Evolutionary conservation across 129 eudicot genomes (phyloP), one percentile per base, ranked within the genome.

Genomic region (Sambucus nigra): DNA sequence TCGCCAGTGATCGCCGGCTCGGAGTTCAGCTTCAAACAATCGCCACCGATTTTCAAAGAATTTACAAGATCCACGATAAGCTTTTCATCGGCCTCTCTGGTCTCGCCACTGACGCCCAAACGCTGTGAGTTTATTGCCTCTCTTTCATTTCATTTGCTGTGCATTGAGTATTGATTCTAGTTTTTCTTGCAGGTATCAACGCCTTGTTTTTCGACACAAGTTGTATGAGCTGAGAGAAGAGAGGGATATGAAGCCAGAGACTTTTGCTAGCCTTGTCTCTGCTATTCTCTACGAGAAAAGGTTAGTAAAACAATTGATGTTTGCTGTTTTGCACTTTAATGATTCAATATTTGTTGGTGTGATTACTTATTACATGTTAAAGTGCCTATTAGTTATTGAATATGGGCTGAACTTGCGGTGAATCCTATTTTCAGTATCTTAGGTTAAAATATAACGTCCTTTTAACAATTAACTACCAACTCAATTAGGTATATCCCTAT

Each of bases 231-330:
- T 89, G 21, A 65, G 97, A n/a, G 97, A 89, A 75, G 97, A 89
- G 74, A 89, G 95, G 60, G 79, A 81, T 41, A 89, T 89, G 97
- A 89, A 89, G 84, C 97, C 97, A 33, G 95, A 84, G 65, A 89
- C 97, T 39, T 89, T 89, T 58, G 95, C 97, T 32, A 89, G 92
- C 76, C 97, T 89, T 48, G 97, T 89, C 22, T 89, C 97, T 71
- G 97, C 97, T 25, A 32, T 89, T 57, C 75, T 84, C 12, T 89
- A 89, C 28, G 97, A 89, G 83, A 89, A 89, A 71, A 89, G 97
- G 97, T 88, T 32, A 11, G 83, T 69, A 13, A 41, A 10, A 7
- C 5, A 5, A 31, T 12, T 57, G 19, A 57, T 59, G 2, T 27
- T 38, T 20, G 20, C 0, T 4, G 2, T 10, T 44, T n/a, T 66